Base-by-base conservation (phyloP, 306 rosid species). In the Pachyrhizus erosus region DNA sequence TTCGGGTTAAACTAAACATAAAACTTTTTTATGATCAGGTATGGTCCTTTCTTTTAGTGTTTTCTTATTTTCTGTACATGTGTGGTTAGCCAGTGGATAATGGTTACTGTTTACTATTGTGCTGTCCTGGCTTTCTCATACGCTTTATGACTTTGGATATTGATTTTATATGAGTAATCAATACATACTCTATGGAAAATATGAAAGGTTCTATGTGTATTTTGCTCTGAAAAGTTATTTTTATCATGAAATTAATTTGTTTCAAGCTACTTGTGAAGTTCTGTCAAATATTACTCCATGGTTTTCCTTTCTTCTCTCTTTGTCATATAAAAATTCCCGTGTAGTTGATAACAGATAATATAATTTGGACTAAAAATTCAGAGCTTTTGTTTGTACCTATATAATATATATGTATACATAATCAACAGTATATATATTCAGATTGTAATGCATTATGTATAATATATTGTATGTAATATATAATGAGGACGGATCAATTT, bases 21-120 rank as follows among this genome's bases (percentile, higher is more conserved):
- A 76, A 82, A 43, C 82, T 73, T 67, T 82, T 96, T 77, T 93
- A 93, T 81, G 82, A 80, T 52, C 88, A 90, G 97, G 98, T 95
- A 84, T 52, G 42, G 64, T 66, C 24, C 54, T 51, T 34, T 74
- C 64, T 69, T 66, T 74, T 27, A 14, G 40, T 51, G 39, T 43
- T 77, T 72, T n/a, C 42, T 37, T 10, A 37, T 37, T 33, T 33
- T 33, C 3, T 54, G 79, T 70, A 17, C 37, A n/a, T 29, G 26
- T 74, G 23, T 68, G 13, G 51, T 26, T 73, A 7, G 15, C 14
- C 21, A 62, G 31, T 34, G 6, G 39, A 46, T 26, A 11, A 37
- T 73, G 2, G 33, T 67, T 78, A 60, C 49, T 52, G 9, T 73
- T 65, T 6, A 21, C 24, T n/a, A 1, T 57, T 73, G 55, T 17